Percentiles rank a stretch among this genome's conserved stretches.
These are phyloP conservation scores for Jamesozyma lodderae DNA, from an alignment of 805 yeast species.

Conservation along the genomic window DNA sequence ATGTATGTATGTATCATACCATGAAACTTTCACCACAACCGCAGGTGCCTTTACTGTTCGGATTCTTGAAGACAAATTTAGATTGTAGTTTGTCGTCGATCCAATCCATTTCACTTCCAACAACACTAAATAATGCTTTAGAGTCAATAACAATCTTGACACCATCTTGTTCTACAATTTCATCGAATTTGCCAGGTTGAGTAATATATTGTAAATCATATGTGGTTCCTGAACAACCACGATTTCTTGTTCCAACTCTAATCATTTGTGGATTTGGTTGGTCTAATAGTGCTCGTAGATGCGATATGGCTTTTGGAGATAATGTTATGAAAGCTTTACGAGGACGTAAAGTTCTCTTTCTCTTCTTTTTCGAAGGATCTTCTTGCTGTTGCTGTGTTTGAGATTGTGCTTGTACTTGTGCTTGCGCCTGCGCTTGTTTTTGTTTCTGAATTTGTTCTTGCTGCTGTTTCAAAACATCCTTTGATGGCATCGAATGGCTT, in stretches of 20 bases:
- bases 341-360: slow-evolving; percentile 68
- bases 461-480: slow-evolving; percentile 39
- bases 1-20: slow-evolving; percentile 47
- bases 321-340: slow-evolving; percentile 84
- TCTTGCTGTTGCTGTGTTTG: not conserved
- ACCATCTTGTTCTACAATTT: slow-evolving; percentile 85
- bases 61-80: slow-evolving; percentile 86
- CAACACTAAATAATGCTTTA: slow-evolving; percentile 88
- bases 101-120: slow-evolving; percentile 99
- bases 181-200: slow-evolving; percentile 91
- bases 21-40: slow-evolving; percentile 98
- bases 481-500: slow-evolving; percentile 41
- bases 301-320: slow-evolving; percentile 65
- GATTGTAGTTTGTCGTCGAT: slow-evolving; percentile 83
- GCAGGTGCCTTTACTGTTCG: slow-evolving; percentile 95
- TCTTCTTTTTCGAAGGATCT: slow-evolving; percentile 20
- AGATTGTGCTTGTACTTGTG: not conserved
- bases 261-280: slow-evolving; percentile 85
- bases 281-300: slow-evolving; percentile 55
- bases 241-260: slow-evolving; percentile 85
- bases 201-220: slow-evolving; percentile 86
- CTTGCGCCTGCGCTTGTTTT: not conserved
- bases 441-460: slow-evolving; percentile 17
- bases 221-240: slow-evolving; percentile 95
- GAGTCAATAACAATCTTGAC: slow-evolving; percentile 90